phyloP scores from a whole-genome alignment of 768 basidiomycete species.

The Leccinum truebloodii region DNA sequence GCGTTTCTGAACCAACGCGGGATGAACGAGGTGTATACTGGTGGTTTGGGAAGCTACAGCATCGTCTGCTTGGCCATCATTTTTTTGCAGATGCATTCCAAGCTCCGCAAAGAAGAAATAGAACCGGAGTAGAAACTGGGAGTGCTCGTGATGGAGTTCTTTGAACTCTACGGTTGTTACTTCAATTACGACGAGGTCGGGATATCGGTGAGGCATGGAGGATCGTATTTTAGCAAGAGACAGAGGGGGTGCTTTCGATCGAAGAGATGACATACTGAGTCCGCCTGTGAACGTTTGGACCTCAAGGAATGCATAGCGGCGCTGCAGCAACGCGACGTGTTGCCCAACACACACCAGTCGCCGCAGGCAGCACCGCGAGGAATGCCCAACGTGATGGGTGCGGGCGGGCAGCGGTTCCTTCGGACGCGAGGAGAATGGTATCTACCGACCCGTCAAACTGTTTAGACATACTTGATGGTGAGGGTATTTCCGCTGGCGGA shows the following conservation, averaged over 20 bases:
- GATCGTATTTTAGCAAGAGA: constrained; percentile 84
- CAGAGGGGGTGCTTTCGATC: constrained; percentile 62
- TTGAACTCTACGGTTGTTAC: no score
- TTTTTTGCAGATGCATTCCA: constrained; percentile 98
- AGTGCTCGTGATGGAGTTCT: no score
- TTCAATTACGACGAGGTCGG: no score
- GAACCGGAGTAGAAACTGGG: no score
- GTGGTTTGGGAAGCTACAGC: constrained; percentile 91
- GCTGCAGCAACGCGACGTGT: constrained; percentile 57
- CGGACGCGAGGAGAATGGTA: no score
- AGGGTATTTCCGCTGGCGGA: no score
- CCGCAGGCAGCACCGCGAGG: constrained; percentile 33
- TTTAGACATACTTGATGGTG: no score
- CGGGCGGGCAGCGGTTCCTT: constrained; percentile 36
- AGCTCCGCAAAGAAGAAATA: constrained; percentile 85
- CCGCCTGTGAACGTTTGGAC: constrained; percentile 39
- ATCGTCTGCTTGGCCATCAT: constrained; percentile 91
- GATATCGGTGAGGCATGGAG: constrained; percentile 44
- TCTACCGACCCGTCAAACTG: no score
- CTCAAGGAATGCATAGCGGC: constrained; percentile 85
- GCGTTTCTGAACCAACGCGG: constrained; percentile 84
- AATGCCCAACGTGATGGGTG: constrained; percentile 25
- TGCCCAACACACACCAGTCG: constrained; percentile 34
- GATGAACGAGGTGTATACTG: constrained; percentile 98
- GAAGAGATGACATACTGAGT: constrained; percentile 1